These are phyloP conservation scores for Lantana camara DNA, from an alignment of 257 asterid genomes.

Conservation along the genomic window DNA sequence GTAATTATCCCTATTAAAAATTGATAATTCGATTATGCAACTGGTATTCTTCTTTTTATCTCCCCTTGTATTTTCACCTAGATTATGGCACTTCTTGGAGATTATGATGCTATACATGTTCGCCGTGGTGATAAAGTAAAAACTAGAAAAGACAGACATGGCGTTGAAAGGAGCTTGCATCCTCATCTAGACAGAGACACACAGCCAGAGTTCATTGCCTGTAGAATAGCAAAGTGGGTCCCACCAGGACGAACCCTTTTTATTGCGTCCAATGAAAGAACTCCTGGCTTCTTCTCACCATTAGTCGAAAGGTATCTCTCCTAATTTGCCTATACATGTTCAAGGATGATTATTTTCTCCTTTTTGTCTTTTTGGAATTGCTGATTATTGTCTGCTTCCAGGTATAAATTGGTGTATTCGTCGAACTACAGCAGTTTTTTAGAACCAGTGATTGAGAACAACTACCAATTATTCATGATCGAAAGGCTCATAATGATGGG, in stretches of 20 bases:
- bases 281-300: conserved; percentile 82
- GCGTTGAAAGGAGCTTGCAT: conserved; percentile 73
- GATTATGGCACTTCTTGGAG: conserved; percentile 84
- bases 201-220: conserved; percentile 78
- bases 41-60: no score
- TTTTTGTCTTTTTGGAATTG: conserved; percentile 2
- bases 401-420: conserved; percentile 86
- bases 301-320: conserved; percentile 57
- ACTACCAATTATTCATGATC: conserved; percentile 85
- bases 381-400: conserved; percentile 33
- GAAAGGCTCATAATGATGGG: conserved; percentile 87
- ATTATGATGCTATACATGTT: conserved; percentile 93
- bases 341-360: no score
- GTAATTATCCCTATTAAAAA: no score
- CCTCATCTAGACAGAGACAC: conserved; percentile 98
- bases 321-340: no score
- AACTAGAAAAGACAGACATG: conserved; percentile 87
- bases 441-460: conserved; percentile 80
- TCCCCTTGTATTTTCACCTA: conserved; percentile 28
- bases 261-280: conserved; percentile 91
- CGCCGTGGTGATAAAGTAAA: conserved; percentile 93
- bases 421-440: conserved; percentile 74
- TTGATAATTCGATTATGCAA: no score
- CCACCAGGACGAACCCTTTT: conserved; percentile 80
- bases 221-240: conserved; percentile 92